Evolutionary conservation across 208 protist species (phyloP), one percentile per base, ranked within the genome.

Genomic region (Leishmania mexicana): DNA sequence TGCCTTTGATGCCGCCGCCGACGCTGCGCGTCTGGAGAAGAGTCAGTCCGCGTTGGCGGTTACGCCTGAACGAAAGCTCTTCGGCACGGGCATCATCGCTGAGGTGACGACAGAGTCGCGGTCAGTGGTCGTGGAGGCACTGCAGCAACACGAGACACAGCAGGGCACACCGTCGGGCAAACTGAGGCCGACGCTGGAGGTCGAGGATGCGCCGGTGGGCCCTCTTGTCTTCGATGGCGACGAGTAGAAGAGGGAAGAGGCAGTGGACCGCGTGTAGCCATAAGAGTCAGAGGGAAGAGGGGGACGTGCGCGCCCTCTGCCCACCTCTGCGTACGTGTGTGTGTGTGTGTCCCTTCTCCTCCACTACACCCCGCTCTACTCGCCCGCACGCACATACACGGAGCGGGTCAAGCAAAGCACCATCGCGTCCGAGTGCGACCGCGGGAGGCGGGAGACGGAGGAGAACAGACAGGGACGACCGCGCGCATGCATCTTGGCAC

Each of bases 61-160:
- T 10, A 84, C 81, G 1, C 76, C 81, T 13, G 76, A 84, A 40
- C 81, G 81, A 8, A 15, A 47, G 15, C 53, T 84, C 19, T 84
- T 84, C 65, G 81, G 70, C 38, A 42, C 64, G 2, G 51, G 35
- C 24, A 64, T 53, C 19, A 58, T 40, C 40, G 53, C 49, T 2
- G 79, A 78, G 11, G 73, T 51, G 11, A 47, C 68, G 28, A 84
- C 75, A 38, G 81, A 73, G n/a, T 45, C 81, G 21, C 81, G 76
- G 13, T 7, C 57, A 4, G 70, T 84, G 75, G 73, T 45, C 31
- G 35, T 45, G 28, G 40, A n/a, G 24, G 45, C 70, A n/a, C 45
- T 35, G 70, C 42, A 31, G 70, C 70, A 11, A 54, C 24, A 17
- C 70, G 70, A 74, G 21, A 17, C 70, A 38, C 24, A 38, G 38